Evolutionary conservation across 129 eudicot genomes (phyloP), one percentile per base, ranked within the genome.

Genomic region (Ambrosia artemisiifolia): DNA sequence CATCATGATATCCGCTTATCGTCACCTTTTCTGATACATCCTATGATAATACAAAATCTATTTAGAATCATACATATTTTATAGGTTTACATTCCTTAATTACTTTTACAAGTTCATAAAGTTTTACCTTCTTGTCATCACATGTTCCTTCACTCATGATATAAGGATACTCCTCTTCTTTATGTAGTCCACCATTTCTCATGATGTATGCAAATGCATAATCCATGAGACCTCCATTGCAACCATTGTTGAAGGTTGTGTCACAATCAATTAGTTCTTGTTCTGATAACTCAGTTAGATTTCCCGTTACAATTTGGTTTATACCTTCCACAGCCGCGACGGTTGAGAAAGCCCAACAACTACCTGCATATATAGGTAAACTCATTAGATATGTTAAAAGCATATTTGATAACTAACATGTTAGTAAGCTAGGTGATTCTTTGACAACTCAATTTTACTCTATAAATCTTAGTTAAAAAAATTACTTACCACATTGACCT

Each of bases 271-370:
- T 76, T 61, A 93, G 67, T 72, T 93, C 85, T 70, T 93, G 98
- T 65, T 93, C 98, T 0, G 98, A 93, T 71, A 93, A 82, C 19
- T 82, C 59, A 0, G 96, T 89, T 69, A 93, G 59, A 69, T 93
- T 93, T 33, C 95, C 95, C 1, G 96, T 93, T 59, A 87, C 95
- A 6, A 93, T 93, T 77, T 93, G 98, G 88, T 93, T 93, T 62
- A 93, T 93, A 19, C 98, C 96, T 84, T 93, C 98, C 13, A 93
- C 98, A 8, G 98, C 90, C 40, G 98, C 98, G 55, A 93, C 98
- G 0, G 98, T 87, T n/a, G 98, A 93, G 67, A 93, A 93, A 17
- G 98, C 98, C 98, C 96, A 89, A 60, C 98, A 93, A 80, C 98
- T 93, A 5, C 98, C 96, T 85, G 86, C 64, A 76, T 5, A 10